Percentiles rank a stretch among this genome's conserved stretches.
These are phyloP conservation scores for Collybia sordida DNA, from an alignment of 768 basidiomycete species.

Conservation along the genomic window DNA sequence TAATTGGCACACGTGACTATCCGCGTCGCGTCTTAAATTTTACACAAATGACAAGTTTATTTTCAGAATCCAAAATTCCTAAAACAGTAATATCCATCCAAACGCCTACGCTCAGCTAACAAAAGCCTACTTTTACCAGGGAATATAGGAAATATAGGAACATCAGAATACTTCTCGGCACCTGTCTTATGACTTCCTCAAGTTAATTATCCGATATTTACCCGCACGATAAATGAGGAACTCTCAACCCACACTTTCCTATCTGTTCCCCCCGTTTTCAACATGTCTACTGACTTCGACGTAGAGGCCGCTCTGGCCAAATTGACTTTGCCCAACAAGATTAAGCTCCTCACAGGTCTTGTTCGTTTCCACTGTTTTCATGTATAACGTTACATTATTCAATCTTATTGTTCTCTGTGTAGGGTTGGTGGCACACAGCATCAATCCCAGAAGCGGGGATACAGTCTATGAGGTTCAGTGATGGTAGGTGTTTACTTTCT, in stretches of 20 bases:
- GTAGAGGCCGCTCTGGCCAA: constrained; percentile 36
- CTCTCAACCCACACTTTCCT: background rate
- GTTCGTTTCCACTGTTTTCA: constrained; percentile 19
- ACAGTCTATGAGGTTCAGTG: constrained; percentile 44
- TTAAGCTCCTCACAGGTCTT: constrained; percentile 42
- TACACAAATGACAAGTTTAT: background rate
- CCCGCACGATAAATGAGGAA: constrained; percentile 12
- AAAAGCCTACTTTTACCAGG: no score
- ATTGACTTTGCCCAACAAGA: constrained; percentile 37
- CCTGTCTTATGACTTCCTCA: background rate
- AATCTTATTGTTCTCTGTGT: background rate
- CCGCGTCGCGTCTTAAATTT: constrained; percentile 12
- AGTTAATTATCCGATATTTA: constrained; percentile 18
- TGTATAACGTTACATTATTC: background rate
- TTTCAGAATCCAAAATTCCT: no score
- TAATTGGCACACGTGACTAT: constrained; percentile 15
- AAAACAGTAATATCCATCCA: no score
- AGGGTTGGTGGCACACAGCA: constrained; percentile 52
- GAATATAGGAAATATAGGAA: background rate
- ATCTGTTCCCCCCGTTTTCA: background rate
- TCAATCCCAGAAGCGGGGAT: constrained; percentile 38
- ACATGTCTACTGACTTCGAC: constrained; percentile 30
- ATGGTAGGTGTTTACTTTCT: constrained; percentile 29
- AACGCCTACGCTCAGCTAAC: no score
- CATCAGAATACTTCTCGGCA: background rate